A percentile compares a stretch with the other conserved stretches of the same genome.
Evolutionary conservation across 1,284 basidiomycete genomes (phyloP).

Genomic region (Ustilago shanxiensis): DNA sequence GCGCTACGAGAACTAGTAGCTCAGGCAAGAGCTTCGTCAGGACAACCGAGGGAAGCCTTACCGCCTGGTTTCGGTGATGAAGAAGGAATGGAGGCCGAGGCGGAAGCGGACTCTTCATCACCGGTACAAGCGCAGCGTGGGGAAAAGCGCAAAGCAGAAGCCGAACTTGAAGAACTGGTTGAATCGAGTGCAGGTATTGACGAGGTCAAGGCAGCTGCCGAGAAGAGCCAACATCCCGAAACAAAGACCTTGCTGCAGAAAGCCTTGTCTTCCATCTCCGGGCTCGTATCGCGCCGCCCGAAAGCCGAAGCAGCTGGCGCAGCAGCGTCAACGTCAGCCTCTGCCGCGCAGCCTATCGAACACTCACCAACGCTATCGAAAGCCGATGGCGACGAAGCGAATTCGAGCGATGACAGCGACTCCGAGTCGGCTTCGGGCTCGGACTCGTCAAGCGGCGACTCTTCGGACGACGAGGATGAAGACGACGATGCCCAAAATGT

Average conservation of each 20-base stretch:
- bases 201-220: slow-evolving; percentile 34
- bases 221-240: slow-evolving; percentile 43
- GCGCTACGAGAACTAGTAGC: slow-evolving; percentile 46
- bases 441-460: slow-evolving; percentile 29
- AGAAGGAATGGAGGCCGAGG: slow-evolving; percentile 13
- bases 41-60: slow-evolving; percentile 37
- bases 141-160: slow-evolving; percentile 46
- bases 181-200: slow-evolving; percentile 29
- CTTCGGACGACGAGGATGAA: slow-evolving; percentile 38
- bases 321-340: slow-evolving; percentile 1
- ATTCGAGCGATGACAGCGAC: slow-evolving; percentile 17
- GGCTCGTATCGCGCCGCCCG: slow-evolving; percentile 30
- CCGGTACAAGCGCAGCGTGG: slow-evolving; percentile 14
- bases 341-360: background rate
- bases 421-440: slow-evolving; percentile 24
- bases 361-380: background rate
- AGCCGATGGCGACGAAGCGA: slow-evolving; percentile 8
- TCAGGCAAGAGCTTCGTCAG: slow-evolving; percentile 39
- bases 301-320: slow-evolving; percentile 15
- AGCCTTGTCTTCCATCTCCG: slow-evolving; percentile 38
- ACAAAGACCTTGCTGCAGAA: slow-evolving; percentile 42
- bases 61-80: slow-evolving; percentile 46
- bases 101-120: background rate
- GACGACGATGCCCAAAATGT: slow-evolving; percentile 8
- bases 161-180: slow-evolving; percentile 29